A percentile compares a stretch with the other conserved stretches of the same genome.
phyloP scores from a whole-genome alignment of 2,329 filamentous ascomycete species.

The Ceratocystis huliohia region DNA sequence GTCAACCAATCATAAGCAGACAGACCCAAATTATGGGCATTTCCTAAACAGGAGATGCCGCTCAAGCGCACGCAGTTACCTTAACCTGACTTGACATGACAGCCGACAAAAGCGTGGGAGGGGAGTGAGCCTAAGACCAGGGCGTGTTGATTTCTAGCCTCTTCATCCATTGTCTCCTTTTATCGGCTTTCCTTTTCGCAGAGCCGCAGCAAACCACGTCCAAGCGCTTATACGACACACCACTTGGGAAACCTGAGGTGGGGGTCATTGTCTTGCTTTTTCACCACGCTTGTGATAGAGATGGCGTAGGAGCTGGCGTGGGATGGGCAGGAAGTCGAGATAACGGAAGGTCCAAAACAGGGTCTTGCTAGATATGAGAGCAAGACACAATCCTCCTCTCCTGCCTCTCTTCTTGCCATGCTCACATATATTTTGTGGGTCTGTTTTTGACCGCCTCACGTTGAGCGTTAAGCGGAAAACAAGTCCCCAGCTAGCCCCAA shows the following conservation, averaged over 20 bases:
- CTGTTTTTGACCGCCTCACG: background rate
- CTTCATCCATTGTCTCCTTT: background rate
- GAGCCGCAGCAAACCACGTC: conserved; percentile 7
- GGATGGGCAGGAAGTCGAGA: background rate
- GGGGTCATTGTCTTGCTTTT: background rate
- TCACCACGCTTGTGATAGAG: background rate
- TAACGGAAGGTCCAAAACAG: background rate
- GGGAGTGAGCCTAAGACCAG: background rate
- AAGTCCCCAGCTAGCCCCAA: background rate
- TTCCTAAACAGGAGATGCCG: too few relatives aligned
- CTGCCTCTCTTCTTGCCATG: background rate
- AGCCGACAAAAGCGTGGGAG: background rate
- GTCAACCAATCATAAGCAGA: too few relatives aligned
- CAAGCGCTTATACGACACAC: background rate
- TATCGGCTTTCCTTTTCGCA: background rate
- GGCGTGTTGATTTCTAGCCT: background rate
- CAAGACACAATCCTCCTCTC: background rate
- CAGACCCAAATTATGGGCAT: too few relatives aligned
- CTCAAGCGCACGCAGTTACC: too few relatives aligned
- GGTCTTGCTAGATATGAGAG: background rate
- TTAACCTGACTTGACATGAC: background rate
- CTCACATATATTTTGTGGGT: background rate
- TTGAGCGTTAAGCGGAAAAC: background rate
- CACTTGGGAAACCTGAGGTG: background rate
- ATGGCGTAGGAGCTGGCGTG: background rate